A percentile compares a stretch with the other conserved stretches of the same genome.
These are phyloP conservation scores for Tolypocladium paradoxum DNA, from an alignment of 2,329 filamentous ascomycete genomes.

Conservation along the genomic window DNA sequence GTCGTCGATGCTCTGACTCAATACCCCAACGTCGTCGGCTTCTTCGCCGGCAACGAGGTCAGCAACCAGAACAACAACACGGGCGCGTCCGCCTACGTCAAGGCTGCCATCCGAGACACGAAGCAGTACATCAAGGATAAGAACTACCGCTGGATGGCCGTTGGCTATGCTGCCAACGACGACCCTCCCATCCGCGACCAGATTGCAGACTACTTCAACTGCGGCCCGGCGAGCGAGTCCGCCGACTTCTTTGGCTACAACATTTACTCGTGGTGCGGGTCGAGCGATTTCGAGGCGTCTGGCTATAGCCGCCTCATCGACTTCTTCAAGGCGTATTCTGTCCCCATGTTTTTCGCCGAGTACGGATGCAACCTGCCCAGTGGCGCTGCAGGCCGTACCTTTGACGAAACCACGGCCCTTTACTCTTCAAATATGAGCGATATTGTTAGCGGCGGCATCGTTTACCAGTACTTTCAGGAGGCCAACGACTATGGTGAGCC, in stretches of 20 bases:
- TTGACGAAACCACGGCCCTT: conserved; percentile 74
- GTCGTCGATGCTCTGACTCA: conserved; percentile 73
- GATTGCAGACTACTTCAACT: conserved; percentile 92
- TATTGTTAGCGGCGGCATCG: conserved; percentile 91
- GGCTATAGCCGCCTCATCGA: conserved; percentile 74
- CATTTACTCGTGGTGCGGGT: conserved; percentile 98
- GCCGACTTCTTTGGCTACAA: conserved; percentile 99
- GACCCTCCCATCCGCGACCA: conserved; percentile 71
- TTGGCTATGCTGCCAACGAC: conserved; percentile 95
- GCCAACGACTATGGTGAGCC: conserved; percentile 68
- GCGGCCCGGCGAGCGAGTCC: conserved; percentile 49
- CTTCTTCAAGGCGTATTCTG: conserved; percentile 81
- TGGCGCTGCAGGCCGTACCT: conserved; percentile 58
- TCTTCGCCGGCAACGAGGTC: conserved; percentile 98
- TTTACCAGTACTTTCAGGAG: conserved; percentile 98
- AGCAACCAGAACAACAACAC: conserved; percentile 86
- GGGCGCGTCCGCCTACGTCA: conserved; percentile 82
- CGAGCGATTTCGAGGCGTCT: conserved; percentile 65
- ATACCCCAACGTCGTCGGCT: conserved; percentile 88
- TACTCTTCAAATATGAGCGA: conserved; percentile 71
- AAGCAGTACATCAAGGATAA: conserved; percentile 86
- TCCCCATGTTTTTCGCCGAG: conserved; percentile 96
- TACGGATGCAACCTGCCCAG: conserved; percentile 78
- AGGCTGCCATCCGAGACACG: conserved; percentile 91
- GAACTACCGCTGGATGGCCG: conserved; percentile 72